Percentiles rank a stretch among this genome's conserved stretches.
phyloP scores from a whole-genome alignment of 257 asterid genomes.

The Petunia axillaris region DNA sequence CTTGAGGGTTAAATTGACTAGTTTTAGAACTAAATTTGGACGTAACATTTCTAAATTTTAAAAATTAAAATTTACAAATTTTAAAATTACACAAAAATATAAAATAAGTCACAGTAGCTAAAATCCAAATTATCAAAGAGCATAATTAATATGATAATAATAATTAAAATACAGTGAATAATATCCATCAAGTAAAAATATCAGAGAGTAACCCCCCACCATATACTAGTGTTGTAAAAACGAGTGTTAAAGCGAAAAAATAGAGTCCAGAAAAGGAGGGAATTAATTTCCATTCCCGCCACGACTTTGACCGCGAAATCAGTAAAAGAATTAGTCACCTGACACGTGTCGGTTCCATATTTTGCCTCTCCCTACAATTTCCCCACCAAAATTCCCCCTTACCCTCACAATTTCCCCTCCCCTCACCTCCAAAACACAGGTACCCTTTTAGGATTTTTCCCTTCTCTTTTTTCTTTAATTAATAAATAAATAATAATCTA shows the following conservation, averaged over 20 bases:
- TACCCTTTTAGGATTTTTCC: not conserved
- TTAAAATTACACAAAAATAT: too few species aligned
- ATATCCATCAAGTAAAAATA: too few species aligned
- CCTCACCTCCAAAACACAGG: constrained; percentile 1
- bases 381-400: constrained; percentile 3
- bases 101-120: too few species aligned
- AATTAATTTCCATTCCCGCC: constrained; percentile 40
- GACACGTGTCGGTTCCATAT: constrained; percentile 55
- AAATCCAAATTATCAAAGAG: too few species aligned
- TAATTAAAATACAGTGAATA: too few species aligned
- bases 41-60: too few species aligned
- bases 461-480: not conserved
- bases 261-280: constrained; percentile 8
- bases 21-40: too few species aligned
- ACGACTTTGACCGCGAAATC: constrained; percentile 38
- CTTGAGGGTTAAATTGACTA: too few species aligned
- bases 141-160: too few species aligned
- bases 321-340: constrained; percentile 38
- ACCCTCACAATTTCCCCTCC: not conserved
- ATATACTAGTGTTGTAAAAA: not conserved
- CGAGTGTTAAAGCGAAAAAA: not conserved
- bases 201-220: too few species aligned
- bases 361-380: constrained; percentile 6
- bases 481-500: too few species aligned
- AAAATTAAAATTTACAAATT: too few species aligned